Conservation (phyloP, 176 grass and related monocot species). For the Raddia guianensis region DNA sequence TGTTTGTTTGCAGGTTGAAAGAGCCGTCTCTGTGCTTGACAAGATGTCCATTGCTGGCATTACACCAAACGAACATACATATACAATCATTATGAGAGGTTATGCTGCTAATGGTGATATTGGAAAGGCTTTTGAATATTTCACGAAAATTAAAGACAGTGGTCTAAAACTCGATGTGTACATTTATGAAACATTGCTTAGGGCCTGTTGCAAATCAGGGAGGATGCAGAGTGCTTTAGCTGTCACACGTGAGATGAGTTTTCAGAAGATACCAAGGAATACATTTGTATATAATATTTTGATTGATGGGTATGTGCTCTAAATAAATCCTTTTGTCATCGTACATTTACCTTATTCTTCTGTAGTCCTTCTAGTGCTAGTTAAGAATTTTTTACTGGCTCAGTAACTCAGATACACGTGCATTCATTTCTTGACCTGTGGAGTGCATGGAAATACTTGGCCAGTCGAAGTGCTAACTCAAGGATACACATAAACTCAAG, state of each 20-base stretch:
- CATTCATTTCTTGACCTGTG: conserved; percentile 14
- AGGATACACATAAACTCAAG: conserved; percentile 2
- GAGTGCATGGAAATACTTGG: not conserved
- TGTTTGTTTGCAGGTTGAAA: conserved; percentile 69
- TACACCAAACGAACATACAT: conserved; percentile 76
- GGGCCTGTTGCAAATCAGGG: conserved; percentile 96
- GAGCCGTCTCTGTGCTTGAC: conserved; percentile 76
- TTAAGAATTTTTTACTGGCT: not conserved
- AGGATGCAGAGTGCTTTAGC: conserved; percentile 94
- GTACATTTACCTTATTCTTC: conserved; percentile 28
- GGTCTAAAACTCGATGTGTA: conserved; percentile 83
- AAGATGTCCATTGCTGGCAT: conserved; percentile 75
- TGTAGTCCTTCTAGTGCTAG: not conserved
- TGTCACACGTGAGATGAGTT: conserved; percentile 86
- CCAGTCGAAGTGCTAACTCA: conserved; percentile 4
- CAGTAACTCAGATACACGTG: not conserved
- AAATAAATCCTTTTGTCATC: conserved; percentile 26
- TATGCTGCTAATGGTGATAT: conserved; percentile 83
- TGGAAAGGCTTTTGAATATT: conserved; percentile 91
- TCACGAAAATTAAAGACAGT: conserved; percentile 84
- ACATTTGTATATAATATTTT: conserved; percentile 96
- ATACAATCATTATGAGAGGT: conserved; percentile 92
- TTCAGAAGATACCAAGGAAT: conserved; percentile 79
- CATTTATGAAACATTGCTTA: conserved; percentile 89
- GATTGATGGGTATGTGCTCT: conserved; percentile 81